Base-by-base conservation (phyloP, 345 rosid genomes). In the Hibiscus tridactylites region DNA sequence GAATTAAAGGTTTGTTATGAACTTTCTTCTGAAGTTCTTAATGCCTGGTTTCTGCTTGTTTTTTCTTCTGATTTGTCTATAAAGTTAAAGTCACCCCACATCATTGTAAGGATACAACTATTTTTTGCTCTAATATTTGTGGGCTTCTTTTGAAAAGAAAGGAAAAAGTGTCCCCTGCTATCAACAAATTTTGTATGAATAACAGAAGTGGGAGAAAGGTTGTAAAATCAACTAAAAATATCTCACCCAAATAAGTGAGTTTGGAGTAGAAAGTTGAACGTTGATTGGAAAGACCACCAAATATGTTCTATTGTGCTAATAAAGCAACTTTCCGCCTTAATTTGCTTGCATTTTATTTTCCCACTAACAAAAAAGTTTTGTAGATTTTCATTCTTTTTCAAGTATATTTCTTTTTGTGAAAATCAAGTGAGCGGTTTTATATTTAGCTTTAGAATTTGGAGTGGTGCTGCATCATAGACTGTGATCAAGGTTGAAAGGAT, bases 1-100 rank as follows among this genome's bases (percentile, higher is more conserved):
- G 82, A 85, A 77, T 75, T 92, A 81, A 90, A 86, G 96, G 98
- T 90, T 77, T 69, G 88, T 76, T 37, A 8, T 4, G 9, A 54
- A 58, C 46, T 63, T 71, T 73, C 56, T 73, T 47, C 61, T 58
- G 58, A 35, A 52, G 15, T 61, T 59, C 76, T 61, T 65, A 61
- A 26, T 59, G 15, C 75, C 58, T 65, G 72, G 33, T 66, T 62
- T 58, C 70, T 71, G 24, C 24, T 61, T 68, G 35, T 62, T 68
- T 19, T 37, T 56, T 4, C 63, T 71, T n/a, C 54, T 53, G 15
- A 46, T 68, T 73, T 50, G 5, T 70, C 1, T 56, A 35, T 74
- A 57, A 13, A 24, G 3, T 44, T 21, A 21, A 21, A 21, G 24
- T 21, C 46, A 46, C 58, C 19, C 35, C 35, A 17, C 24, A 50